Base-by-base conservation (phyloP, 768 basidiomycete genomes). In the Cantharellus cinnabarinus region DNA sequence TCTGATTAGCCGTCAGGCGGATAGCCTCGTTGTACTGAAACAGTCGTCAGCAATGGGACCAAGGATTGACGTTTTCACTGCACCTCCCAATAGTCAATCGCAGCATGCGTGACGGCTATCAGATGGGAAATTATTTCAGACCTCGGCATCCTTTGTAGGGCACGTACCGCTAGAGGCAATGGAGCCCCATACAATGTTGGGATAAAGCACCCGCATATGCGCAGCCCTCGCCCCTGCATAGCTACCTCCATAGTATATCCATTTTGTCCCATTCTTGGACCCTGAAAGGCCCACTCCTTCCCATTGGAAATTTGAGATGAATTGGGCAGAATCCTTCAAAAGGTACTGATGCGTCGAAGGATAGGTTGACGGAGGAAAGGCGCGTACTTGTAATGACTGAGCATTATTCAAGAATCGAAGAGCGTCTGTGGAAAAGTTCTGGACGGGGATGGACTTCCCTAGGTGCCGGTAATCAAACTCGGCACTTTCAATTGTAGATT, bases 181-280 rank as follows among this genome's bases (percentile, higher is more conserved):
- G 2, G 87, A 82, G 29, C 89, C 91, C 68, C 76, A 90, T 3
- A 89, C 84, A n/a, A 93, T 73, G 40, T 90, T 80, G 0, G 90
- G 89, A 66, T 89, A 91, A 35, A 91, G 75, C 40, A 88, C 71
- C 58, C 78, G 80, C 84, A 94, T 89, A 65, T 94, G 88, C 0
- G 93, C 93, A 0, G 90, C 83, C 7, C 91, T 81, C 4, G 91
- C 93, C 61, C 93, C 93, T 5, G 90, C 90, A 64, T 94, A 94
- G 0, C 87, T 90, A 4, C 86, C 85, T 10, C 94, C 94, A 65
- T 94, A 94, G 68, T 94, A 90, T 59, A 90, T 89, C 88, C 88
- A 90, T 4, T 87, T 85, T 1, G 82, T 82, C 38, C 71, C 50
- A 29, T 29, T 29, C 63, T 63, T 72, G 15, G 83, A 79, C 5